Evolutionary conservation across 495 filamentous ascomycete genomes (phyloP), one percentile per base, ranked within the genome.

Genomic region (Xylaria nigripes): DNA sequence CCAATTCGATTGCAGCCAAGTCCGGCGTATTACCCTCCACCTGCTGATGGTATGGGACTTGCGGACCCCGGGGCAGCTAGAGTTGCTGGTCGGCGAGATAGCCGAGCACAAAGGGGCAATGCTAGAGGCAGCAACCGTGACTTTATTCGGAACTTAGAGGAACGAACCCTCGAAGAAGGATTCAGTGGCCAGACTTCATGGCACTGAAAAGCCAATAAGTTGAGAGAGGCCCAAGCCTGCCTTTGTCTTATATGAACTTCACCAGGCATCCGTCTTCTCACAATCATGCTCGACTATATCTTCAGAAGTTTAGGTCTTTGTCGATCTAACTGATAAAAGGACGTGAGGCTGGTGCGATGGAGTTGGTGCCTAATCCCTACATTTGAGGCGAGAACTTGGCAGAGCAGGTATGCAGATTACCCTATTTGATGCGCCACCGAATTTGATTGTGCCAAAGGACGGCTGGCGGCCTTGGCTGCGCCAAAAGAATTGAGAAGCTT

Each of bases 11-110:
- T 96, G 36, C 94, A 99, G 65, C 94, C 94, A 6, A 96, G 90
- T 54, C 94, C 94, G 2, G 94, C 94, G 7, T 99, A 99, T 68
- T 97, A 96, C 60, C 94, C 93, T 15, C 93, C 93, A 8, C 91
- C 91, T n/a, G 81, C 88, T 2, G 93, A 96, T 56, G 91, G 90
- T 7, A 79, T 86, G 41, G 80, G 60, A 2, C 68, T 72, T 6
- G 59, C 73, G 38, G 77, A 76, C 49, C 68, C 73, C 12, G 71
- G 73, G 9, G 65, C 85, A 10, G 83, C 87, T 57, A 68, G 77
- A 22, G 85, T 82, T 59, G 80, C 85, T 40, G 77, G 87, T 30
- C 77, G 92, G 48, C 82, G 91, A 61, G 86, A 88, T 19, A 94
- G 89, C 55, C 81, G 89, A 61, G 78, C 83, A 23, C 80, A 77